A percentile compares a stretch with the other conserved stretches of the same genome.
Conservation (phyloP, 352 stramenopile species). For the Globisporangium mamillatum region DNA sequence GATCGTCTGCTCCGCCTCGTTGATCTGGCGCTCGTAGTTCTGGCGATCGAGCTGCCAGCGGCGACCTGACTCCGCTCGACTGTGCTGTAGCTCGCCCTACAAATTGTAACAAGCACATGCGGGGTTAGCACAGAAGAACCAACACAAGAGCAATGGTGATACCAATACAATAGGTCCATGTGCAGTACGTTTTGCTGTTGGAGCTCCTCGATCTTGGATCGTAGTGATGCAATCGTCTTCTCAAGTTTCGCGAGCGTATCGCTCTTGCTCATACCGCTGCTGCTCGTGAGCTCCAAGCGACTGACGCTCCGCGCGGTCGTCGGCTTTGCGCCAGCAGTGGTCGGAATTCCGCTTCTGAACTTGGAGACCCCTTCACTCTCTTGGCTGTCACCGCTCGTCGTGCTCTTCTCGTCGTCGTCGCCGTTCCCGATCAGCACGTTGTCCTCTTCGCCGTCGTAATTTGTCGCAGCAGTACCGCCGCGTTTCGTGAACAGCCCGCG, state of each 20-base stretch:
- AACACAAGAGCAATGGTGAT: neutral
- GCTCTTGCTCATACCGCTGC: conserved; percentile 2
- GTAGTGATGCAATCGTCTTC: conserved; percentile 48
- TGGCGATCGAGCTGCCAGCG: conserved; percentile 71
- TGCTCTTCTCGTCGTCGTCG: conserved; percentile 33
- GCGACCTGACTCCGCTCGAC: conserved; percentile 54
- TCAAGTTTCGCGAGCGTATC: conserved; percentile 50
- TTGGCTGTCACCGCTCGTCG: neutral
- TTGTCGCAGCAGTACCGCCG: conserved; percentile 21
- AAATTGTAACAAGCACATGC: neutral
- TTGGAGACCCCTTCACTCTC: conserved; percentile 11
- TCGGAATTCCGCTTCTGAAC: conserved; percentile 11
- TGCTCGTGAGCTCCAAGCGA: conserved; percentile 11
- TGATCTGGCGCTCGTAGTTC: conserved; percentile 62
- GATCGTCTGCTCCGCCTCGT: conserved; percentile 59
- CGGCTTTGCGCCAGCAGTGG: neutral
- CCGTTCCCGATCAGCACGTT: conserved; percentile 56
- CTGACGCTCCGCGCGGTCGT: neutral
- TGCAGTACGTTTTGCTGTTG: conserved; percentile 84
- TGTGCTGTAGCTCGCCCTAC: conserved; percentile 58
- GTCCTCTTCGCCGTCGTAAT: conserved; percentile 52
- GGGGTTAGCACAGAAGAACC: no score
- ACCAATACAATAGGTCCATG: conserved; percentile 12
- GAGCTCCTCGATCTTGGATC: conserved; percentile 62
- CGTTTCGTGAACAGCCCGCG: conserved; percentile 62